Evolutionary conservation across 2,329 filamentous ascomycete species (phyloP), one percentile per base, ranked within the genome.

Genomic region (Fusarium tuaranense): DNA sequence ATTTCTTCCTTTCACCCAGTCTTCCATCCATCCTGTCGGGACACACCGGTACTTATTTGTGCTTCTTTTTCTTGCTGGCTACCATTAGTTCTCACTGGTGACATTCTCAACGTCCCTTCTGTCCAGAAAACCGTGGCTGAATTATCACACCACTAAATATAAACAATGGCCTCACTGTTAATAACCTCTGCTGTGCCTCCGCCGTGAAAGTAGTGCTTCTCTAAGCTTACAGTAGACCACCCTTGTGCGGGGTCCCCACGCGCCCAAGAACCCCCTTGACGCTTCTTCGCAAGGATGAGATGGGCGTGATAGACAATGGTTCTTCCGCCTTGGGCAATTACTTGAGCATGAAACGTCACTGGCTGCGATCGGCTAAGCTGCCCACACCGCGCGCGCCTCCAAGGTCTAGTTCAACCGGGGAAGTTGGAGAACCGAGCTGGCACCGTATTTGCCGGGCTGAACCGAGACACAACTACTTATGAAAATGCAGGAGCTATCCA

Each of bases 401-500:
- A 62, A 62, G 30, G 27, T n/a, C 46, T 66, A 34, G 59, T 58
- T 68, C 67, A 58, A 58, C 63, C 63, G 62, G 67, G 64, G 68
- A 75, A 72, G 63, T 74, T 74, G 73, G 70, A 72, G 76, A 78
- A 76, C 77, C 75, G 77, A 78, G 75, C 68, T 76, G 68, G 68
- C 63, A 58, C 67, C 73, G 75, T 57, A 65, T 74, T 79, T 79
- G 78, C 78, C 78, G 78, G 78, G 65, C 72, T 76, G 71, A 65
- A 78, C 78, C 78, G 78, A 79, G 73, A 79, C 69, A 68, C 60
- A 58, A 68, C 76, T 76, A 53, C 27, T 51, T 51, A 78, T 78
- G 76, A 75, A 78, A 78, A 71, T 59, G 38, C 27, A 20, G 62
- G 46, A 39, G 46, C 44, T 22, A 69, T 71, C 48, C 27, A 32